Conservation (phyloP, 345 rosid species). For the Eucalyptus cloeziana region DNA sequence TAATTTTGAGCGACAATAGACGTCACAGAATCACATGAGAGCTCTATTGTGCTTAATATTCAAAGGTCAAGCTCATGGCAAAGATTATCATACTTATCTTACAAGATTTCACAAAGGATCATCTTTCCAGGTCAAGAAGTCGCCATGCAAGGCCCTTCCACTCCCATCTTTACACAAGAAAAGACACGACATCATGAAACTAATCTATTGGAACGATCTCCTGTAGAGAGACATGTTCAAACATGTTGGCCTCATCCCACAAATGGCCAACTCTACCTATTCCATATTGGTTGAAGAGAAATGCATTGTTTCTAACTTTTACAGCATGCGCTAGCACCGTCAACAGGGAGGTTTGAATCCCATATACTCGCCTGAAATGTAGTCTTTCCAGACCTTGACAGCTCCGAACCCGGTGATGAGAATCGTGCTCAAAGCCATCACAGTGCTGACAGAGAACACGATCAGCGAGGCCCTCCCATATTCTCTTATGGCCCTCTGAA, state of each 20-base stretch:
- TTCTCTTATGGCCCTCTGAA: constrained; percentile 40
- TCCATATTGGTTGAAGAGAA: not conserved
- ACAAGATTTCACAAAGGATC: not conserved
- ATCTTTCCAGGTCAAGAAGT: not conserved
- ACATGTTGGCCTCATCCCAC: not conserved
- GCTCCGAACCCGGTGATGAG: constrained; percentile 73
- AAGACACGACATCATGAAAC: not conserved
- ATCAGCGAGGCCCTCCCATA: constrained; percentile 76
- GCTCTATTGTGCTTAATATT: not conserved
- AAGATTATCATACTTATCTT: not conserved
- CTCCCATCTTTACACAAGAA: not conserved
- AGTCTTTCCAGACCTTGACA: constrained; percentile 52
- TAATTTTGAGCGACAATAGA: not conserved
- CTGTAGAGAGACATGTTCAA: not conserved
- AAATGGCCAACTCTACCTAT: not conserved
- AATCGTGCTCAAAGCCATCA: constrained; percentile 68
- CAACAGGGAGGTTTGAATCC: constrained; percentile 71
- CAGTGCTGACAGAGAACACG: constrained; percentile 65
- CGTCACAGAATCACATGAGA: not conserved
- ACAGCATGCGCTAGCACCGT: not conserved
- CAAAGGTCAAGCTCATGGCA: not conserved
- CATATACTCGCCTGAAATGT: constrained; percentile 44
- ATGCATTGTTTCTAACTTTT: not conserved
- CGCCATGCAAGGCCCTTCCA: not conserved
- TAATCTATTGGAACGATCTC: not conserved